Evolutionary conservation across 2,329 filamentous ascomycete genomes (phyloP).

Genomic region (Purpureocillium lavendulum): DNA sequence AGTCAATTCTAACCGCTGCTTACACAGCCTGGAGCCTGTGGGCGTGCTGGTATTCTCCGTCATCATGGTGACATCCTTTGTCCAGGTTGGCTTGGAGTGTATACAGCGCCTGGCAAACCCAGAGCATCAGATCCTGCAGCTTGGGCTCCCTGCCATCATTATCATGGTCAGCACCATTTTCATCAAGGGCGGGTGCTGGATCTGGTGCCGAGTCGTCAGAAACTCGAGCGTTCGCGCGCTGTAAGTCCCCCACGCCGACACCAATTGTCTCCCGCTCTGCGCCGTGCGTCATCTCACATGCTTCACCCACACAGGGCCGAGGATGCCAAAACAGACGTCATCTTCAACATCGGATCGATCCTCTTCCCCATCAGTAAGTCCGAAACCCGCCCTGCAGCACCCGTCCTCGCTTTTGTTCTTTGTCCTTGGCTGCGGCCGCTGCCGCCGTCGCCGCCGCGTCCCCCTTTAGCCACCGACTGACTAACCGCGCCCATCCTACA

Average conservation of each 20-base stretch:
- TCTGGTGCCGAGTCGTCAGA: slow-evolving; percentile 79
- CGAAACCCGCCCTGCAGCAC: not conserved
- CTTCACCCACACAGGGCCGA: slow-evolving; percentile 27
- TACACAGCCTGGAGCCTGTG: slow-evolving; percentile 61
- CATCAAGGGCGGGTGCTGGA: slow-evolving; percentile 75
- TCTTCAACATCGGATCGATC: slow-evolving; percentile 87
- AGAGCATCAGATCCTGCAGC: slow-evolving; percentile 61
- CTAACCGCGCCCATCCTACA: too few species aligned
- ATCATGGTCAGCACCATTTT: slow-evolving; percentile 79
- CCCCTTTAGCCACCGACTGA: too few species aligned
- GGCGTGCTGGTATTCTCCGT: slow-evolving; percentile 76
- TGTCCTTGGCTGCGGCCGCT: too few species aligned
- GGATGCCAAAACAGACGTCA: slow-evolving; percentile 61
- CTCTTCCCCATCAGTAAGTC: slow-evolving; percentile 64
- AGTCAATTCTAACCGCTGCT: slow-evolving; percentile 11
- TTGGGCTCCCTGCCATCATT: slow-evolving; percentile 62
- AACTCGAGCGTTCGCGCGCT: slow-evolving; percentile 82
- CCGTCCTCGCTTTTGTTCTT: too few species aligned
- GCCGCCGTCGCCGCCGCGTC: too few species aligned
- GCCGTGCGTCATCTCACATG: slow-evolving; percentile 1
- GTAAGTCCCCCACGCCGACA: slow-evolving; percentile 24
- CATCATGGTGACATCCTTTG: slow-evolving; percentile 80
- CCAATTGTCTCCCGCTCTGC: not conserved
- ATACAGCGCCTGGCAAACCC: slow-evolving; percentile 51
- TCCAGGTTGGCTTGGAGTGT: slow-evolving; percentile 67